These are phyloP conservation scores for Neurospora sp. DNA, from an alignment of 495 filamentous ascomycete genomes.

Conservation along the genomic window DNA sequence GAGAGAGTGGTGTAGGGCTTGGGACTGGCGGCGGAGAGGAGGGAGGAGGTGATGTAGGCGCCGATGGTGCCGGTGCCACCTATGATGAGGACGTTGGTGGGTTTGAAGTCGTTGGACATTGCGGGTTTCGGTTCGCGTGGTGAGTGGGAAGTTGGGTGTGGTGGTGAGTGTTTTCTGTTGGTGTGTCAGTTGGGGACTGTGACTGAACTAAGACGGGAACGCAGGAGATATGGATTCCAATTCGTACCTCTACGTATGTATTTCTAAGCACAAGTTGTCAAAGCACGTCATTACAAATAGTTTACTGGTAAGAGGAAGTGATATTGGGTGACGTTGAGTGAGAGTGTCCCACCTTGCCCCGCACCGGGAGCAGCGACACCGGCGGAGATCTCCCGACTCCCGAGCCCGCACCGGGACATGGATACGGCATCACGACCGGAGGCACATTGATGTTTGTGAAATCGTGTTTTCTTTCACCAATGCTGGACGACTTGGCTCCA, in stretches of 20 bases:
- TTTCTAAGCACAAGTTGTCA: not conserved
- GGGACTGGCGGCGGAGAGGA: constrained; percentile 32
- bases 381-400: not conserved
- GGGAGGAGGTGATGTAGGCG: constrained; percentile 48
- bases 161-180: not conserved
- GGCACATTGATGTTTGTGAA: too few species aligned
- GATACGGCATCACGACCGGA: not conserved
- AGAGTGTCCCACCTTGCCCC: not conserved
- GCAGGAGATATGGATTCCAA: not conserved
- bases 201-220: not conserved
- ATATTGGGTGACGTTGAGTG: not conserved
- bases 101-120: constrained; percentile 18
- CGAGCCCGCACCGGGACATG: not conserved
- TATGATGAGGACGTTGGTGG: constrained; percentile 52
- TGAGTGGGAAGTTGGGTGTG: not conserved
- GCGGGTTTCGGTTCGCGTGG: not conserved
- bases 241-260: not conserved
- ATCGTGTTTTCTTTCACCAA: too few species aligned
- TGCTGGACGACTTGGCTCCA: too few species aligned
- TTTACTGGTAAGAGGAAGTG: not conserved
- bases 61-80: constrained; percentile 64
- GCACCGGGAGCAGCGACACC: not conserved
- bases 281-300: not conserved
- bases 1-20: constrained; percentile 42
- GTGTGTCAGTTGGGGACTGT: not conserved